phyloP scores from a whole-genome alignment of 306 rosid species.

The Rosa rugosa region DNA sequence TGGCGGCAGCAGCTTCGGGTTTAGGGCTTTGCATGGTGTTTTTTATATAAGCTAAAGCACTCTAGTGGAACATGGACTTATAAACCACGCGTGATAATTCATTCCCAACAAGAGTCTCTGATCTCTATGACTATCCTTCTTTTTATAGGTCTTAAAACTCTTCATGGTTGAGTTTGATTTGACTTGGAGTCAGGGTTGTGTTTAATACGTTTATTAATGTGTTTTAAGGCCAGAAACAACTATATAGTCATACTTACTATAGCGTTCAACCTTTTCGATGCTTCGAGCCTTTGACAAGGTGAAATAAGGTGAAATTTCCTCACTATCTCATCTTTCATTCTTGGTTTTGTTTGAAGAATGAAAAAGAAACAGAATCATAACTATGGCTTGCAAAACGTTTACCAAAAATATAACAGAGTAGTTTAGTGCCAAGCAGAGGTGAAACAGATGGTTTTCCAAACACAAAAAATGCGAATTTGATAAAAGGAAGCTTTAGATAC shows the following conservation, averaged over 20 bases:
- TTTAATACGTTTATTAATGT: no score
- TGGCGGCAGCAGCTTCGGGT: background rate
- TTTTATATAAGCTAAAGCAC: no score
- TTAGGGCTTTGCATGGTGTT: background rate
- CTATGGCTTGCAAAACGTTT: background rate
- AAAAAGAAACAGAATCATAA: background rate
- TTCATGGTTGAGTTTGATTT: background rate
- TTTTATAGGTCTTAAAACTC: background rate
- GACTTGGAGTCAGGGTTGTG: background rate
- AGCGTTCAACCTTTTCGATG: background rate
- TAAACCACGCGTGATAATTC: no score
- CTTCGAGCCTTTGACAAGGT: background rate
- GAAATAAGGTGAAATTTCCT: background rate
- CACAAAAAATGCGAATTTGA: conserved; percentile 36
- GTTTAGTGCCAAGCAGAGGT: background rate
- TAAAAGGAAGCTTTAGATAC: conserved; percentile 48
- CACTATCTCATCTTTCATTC: background rate
- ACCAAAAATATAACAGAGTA: no score
- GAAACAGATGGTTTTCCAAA: conserved; percentile 26
- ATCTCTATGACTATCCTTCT: no score
- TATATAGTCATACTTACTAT: no score
- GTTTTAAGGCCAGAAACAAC: background rate
- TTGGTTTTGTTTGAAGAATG: background rate
- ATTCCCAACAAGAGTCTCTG: no score
- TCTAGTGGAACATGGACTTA: no score